Evolutionary conservation across 192 early-diverging fungal species (phyloP).

Genomic region (Coemansia sp.): DNA sequence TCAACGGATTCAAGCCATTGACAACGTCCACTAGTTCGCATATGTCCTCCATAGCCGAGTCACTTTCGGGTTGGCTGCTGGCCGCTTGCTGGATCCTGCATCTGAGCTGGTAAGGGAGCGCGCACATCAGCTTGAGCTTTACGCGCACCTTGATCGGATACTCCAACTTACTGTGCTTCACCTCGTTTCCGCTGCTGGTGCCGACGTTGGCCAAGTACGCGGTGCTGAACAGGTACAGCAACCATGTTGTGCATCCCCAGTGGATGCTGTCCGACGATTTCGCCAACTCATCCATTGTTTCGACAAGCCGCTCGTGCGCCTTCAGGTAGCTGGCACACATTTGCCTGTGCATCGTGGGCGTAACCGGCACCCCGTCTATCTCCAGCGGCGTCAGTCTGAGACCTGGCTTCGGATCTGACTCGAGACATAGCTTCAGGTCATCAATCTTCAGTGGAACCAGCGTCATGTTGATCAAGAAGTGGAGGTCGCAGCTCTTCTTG

Average conservation of each 20-base stretch:
- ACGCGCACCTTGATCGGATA: background rate
- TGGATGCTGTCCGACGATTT: conserved; percentile 15
- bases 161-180: background rate
- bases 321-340: background rate
- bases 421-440: background rate
- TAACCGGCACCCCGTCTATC: background rate
- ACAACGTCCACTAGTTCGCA: background rate
- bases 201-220: background rate
- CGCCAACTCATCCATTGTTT: background rate
- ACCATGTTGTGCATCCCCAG: conserved; percentile 23
- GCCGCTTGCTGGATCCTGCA: background rate
- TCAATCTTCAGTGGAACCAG: background rate
- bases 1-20: background rate
- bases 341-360: background rate
- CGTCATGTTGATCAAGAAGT: conserved; percentile 17
- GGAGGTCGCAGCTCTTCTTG: background rate
- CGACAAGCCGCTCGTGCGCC: background rate
- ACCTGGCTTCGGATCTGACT: too few relatives aligned
- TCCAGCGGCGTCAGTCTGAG: background rate
- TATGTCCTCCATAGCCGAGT: too few relatives aligned
- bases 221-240: conserved; percentile 11
- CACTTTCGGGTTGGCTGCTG: background rate
- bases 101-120: conserved; percentile 19
- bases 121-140: conserved; percentile 3
- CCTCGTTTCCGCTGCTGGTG: fast-evolving